Evolutionary conservation across 1,284 basidiomycete genomes (phyloP).

Genomic region (Acaromyces ingoldii): DNA sequence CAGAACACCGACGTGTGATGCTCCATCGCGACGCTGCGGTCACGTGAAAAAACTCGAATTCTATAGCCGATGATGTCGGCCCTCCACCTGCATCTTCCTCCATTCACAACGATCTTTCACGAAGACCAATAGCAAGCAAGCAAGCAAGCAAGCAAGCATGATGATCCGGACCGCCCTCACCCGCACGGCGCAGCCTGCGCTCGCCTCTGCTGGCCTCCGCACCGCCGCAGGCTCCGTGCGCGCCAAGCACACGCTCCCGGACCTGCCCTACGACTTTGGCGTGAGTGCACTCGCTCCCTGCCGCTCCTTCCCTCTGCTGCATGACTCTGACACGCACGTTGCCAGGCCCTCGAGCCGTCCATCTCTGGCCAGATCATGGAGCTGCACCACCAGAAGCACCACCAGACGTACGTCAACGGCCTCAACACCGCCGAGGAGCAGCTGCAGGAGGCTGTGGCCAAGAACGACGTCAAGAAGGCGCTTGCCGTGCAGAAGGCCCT

Average conservation of each 20-base stretch:
- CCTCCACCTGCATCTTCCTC: too few species aligned
- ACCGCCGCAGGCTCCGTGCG: slow-evolving; percentile 28
- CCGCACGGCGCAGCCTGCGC: slow-evolving; percentile 15
- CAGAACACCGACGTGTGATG: too few species aligned
- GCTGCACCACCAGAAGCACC: slow-evolving; percentile 49
- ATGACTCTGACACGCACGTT: not conserved
- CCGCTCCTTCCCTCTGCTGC: not conserved
- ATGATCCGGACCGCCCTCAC: slow-evolving; percentile 35
- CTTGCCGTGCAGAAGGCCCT: slow-evolving; percentile 40
- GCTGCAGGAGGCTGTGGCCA: slow-evolving; percentile 31
- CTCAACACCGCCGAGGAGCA: slow-evolving; percentile 46
- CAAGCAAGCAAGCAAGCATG: slow-evolving; percentile 1
- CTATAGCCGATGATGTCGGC: too few species aligned
- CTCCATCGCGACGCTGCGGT: too few species aligned
- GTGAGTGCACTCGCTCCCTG: slow-evolving; percentile 6
- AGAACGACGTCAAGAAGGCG: slow-evolving; percentile 36
- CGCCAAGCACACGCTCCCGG: slow-evolving; percentile 49
- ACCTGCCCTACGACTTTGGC: slow-evolving; percentile 47
- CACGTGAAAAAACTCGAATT: too few species aligned
- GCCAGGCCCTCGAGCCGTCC: slow-evolving; percentile 42
- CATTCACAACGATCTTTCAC: too few species aligned
- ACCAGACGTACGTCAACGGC: slow-evolving; percentile 50
- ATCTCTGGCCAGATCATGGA: slow-evolving; percentile 50
- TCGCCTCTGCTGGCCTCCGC: slow-evolving; percentile 3
- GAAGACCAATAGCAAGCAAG: not conserved